Evolutionary conservation across 345 rosid species (phyloP).

Genomic region (Ricinus communis): DNA sequence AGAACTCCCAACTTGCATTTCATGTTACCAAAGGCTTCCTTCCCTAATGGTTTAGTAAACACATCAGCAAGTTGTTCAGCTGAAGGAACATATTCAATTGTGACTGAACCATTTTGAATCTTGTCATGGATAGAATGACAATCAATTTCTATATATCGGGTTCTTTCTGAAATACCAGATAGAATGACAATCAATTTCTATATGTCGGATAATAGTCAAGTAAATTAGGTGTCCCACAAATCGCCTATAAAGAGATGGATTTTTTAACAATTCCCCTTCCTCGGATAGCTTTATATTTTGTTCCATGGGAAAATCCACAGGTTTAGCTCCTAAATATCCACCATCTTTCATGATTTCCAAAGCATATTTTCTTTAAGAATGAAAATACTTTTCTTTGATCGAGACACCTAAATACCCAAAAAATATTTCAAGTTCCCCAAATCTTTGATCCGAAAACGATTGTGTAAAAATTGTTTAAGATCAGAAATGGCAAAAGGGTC

Average conservation of each 20-base stretch:
- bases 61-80: background rate
- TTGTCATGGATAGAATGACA: background rate
- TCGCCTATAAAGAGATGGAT: background rate
- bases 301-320: background rate
- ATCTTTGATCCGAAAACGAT: too few relatives aligned
- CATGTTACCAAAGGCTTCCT: background rate
- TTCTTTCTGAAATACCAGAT: too few relatives aligned
- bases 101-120: too few relatives aligned
- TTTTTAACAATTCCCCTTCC: background rate
- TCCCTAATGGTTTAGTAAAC: background rate
- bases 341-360: background rate
- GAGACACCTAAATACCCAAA: background rate
- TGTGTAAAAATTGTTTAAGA: slow-evolving; percentile 1
- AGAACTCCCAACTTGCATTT: background rate
- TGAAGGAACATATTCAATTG: too few relatives aligned
- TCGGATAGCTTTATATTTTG: background rate
- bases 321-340: slow-evolving; percentile 2
- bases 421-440: too few relatives aligned
- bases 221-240: background rate
- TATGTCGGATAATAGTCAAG: too few relatives aligned
- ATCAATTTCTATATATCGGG: too few relatives aligned
- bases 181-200: too few relatives aligned
- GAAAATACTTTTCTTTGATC: slow-evolving; percentile 1
- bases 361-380: background rate
- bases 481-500: background rate